Evolutionary conservation across 2,329 filamentous ascomycete genomes (phyloP).

Genomic region (Dactylellina haptotyla): DNA sequence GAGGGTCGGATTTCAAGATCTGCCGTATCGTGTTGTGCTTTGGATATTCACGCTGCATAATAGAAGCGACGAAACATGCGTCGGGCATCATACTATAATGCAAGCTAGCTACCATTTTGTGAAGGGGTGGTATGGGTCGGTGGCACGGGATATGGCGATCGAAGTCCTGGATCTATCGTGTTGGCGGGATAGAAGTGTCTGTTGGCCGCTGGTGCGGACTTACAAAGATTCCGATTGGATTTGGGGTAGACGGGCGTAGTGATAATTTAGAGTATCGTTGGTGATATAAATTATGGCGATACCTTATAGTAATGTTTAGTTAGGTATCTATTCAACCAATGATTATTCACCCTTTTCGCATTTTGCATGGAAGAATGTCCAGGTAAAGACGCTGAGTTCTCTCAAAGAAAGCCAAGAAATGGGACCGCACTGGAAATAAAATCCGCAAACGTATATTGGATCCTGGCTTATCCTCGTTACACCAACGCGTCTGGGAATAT

Average conservation of each 20-base stretch:
- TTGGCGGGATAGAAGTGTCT: conserved; percentile 5
- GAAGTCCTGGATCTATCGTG: conserved; percentile 7
- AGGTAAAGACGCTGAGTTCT: too few species aligned
- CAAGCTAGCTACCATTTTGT: conserved; percentile 36
- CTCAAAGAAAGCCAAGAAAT: too few species aligned
- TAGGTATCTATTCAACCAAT: neutral
- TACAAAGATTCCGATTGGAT: conserved; percentile 1
- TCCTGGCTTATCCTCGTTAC: too few species aligned
- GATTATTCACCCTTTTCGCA: too few species aligned
- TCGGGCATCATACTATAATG: neutral
- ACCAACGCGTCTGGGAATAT: too few species aligned
- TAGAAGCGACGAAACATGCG: conserved; percentile 4
- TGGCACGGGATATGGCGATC: conserved; percentile 1
- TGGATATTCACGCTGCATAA: conserved; percentile 30
- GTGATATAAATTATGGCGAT: too few species aligned
- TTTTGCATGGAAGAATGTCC: too few species aligned
- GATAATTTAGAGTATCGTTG: too few species aligned
- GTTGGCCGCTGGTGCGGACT: conserved; percentile 23
- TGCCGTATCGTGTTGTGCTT: conserved; percentile 1
- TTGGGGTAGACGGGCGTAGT: neutral
- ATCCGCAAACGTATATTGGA: too few species aligned
- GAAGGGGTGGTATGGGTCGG: conserved; percentile 22
- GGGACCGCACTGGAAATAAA: too few species aligned
- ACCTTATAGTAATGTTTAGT: too few species aligned
- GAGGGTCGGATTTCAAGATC: conserved; percentile 31